Evolutionary conservation across 164 flowering plant species (phyloP), one percentile per base, ranked within the genome.

Genomic region (Stephania yunnanensis): DNA sequence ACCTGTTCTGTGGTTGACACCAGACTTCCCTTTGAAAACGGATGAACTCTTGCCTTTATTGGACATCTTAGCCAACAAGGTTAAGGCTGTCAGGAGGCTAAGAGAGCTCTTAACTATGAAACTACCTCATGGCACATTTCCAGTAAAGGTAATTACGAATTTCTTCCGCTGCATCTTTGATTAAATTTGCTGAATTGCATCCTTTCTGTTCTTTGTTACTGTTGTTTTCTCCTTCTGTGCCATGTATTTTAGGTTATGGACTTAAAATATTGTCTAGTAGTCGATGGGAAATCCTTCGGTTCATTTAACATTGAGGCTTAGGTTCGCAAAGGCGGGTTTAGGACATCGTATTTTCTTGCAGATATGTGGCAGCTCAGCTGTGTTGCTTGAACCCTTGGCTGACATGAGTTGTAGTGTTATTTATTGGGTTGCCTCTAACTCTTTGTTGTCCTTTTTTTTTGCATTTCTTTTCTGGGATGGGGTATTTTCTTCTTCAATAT

Each of bases 91-190:
- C 17, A 87, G 99, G 80, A 90, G 98, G 83, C 89, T 95, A 68
- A 86, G 99, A 81, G 99, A 95, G 88, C 92, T 95, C 70, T 82
- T 95, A 79, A 93, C 98, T 19, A 95, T 97, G n/a, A 95, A 95
- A 78, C 83, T 95, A 31, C 99, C 99, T 22, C 75, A 50, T 31
- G 93, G 95, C 63, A 95, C 98, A 30, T 95, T 95, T 81, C 99
- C 99, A 61, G 93, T 91, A 68, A 93, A 95, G 99, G 99, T 95
- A 88, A 87, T 72, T 58, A 9, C 11, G 7, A 15, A 75, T 69
- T 45, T 55, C 46, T 53, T 74, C 45, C 71, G 69, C 71, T 46
- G 46, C 67, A 71, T 30, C 44, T 73, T 64, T 64, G 22, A 52
- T 67, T 71, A 50, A 50, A 50, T 9, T 7, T 50, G 15, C 55